phyloP scores from a whole-genome alignment of 1,139 yeast genomes.

The Yamadazyma blattariae region DNA sequence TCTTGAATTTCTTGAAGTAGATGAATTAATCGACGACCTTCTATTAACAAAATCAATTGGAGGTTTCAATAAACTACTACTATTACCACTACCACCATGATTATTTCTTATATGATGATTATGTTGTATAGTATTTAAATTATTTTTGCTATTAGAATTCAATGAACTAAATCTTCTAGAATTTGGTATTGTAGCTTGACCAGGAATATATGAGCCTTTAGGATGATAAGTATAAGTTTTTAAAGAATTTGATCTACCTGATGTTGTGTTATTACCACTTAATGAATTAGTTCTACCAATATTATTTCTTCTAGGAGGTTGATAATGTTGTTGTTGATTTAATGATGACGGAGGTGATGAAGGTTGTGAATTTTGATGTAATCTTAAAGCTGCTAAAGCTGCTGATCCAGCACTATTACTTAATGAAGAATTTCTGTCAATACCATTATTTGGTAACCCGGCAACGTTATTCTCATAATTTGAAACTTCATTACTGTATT shows the following conservation, averaged over 20 bases:
- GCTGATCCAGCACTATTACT: slow-evolving; percentile 43
- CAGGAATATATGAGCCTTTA: slow-evolving; percentile 37
- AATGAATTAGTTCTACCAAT: slow-evolving; percentile 16
- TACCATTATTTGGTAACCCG: slow-evolving; percentile 23
- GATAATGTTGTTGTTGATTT: background rate
- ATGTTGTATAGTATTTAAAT: slow-evolving; percentile 5
- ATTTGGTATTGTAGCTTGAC: slow-evolving; percentile 19
- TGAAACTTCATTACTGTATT: slow-evolving; percentile 32
- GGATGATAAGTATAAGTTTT: slow-evolving; percentile 39
- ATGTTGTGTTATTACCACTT: background rate
- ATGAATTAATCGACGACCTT: background rate
- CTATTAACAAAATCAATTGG: background rate
- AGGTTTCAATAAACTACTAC: background rate
- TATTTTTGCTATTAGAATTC: slow-evolving; percentile 6
- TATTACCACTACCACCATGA: too few species aligned
- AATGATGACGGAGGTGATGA: background rate
- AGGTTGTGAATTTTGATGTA: slow-evolving; percentile 22
- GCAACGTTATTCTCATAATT: slow-evolving; percentile 25
- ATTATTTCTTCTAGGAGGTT: background rate
- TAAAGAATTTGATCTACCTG: slow-evolving; percentile 7
- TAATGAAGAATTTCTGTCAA: slow-evolving; percentile 10
- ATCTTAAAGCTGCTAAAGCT: slow-evolving; percentile 41
- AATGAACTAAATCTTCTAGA: slow-evolving; percentile 21
- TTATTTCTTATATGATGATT: background rate
- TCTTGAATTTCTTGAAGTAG: background rate